These are phyloP conservation scores for Populus trichocarpa DNA, from an alignment of 441 rosid species.

Conservation along the genomic window DNA sequence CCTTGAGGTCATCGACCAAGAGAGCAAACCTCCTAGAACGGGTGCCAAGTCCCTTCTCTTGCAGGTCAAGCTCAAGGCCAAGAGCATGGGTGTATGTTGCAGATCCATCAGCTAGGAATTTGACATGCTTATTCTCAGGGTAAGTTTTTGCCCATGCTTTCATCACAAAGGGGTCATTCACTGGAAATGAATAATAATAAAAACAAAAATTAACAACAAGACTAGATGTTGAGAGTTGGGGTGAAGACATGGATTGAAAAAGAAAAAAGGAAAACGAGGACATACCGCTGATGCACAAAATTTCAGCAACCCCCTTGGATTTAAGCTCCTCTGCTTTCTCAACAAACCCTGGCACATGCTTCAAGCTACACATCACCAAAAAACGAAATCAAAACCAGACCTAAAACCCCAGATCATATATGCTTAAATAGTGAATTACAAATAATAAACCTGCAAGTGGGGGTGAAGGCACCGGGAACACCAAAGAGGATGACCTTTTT, in stretches of 20 bases:
- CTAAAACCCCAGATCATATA: neutral
- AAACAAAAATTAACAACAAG: too few species aligned
- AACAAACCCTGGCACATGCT: conserved; percentile 91
- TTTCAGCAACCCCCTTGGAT: conserved; percentile 77
- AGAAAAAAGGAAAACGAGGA: neutral
- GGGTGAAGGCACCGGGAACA: conserved; percentile 97
- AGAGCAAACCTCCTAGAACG: conserved; percentile 85
- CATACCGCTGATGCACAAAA: conserved; percentile 76
- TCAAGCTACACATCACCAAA: conserved; percentile 39
- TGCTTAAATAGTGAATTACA: too few species aligned
- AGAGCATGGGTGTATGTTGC: conserved; percentile 77
- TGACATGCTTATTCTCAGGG: conserved; percentile 87
- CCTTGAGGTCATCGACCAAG: conserved; percentile 81
- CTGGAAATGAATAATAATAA: conserved; percentile 33
- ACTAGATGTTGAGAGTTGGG: too few species aligned
- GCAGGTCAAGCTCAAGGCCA: conserved; percentile 88
- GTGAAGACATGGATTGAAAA: neutral
- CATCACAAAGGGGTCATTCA: conserved; percentile 92
- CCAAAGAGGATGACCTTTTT: conserved; percentile 78
- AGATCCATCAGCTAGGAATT: conserved; percentile 87
- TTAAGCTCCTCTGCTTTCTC: conserved; percentile 79
- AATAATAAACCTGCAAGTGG: conserved; percentile 74
- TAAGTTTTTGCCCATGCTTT: conserved; percentile 93
- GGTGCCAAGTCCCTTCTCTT: conserved; percentile 81
- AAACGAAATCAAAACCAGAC: neutral